A percentile compares a stretch with the other conserved stretches of the same genome.
These are phyloP conservation scores for Ogataea parapolymorpha DNA, from an alignment of 805 yeast genomes.

Conservation along the genomic window DNA sequence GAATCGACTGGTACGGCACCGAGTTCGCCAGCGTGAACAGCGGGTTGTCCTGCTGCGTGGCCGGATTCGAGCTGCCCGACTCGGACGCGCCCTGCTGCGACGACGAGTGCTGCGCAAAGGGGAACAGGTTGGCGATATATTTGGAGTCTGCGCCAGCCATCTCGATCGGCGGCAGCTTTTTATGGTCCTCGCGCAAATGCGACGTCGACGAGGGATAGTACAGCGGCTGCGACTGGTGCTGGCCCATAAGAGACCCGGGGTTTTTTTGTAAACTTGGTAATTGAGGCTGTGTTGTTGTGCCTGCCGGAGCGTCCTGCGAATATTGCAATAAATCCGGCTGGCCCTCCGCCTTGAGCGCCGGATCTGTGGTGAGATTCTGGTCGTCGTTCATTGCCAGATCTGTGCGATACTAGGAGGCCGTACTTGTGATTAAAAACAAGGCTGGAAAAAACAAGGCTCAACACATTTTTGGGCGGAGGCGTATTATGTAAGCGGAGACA, in stretches of 20 bases:
- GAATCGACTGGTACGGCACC: constrained; percentile 17
- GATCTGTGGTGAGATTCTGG: constrained; percentile 18
- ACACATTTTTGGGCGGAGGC: constrained; percentile 7
- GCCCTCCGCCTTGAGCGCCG: constrained; percentile 15
- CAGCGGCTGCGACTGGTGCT: constrained; percentile 5
- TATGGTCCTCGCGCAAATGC: constrained; percentile 18
- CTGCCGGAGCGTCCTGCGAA: constrained; percentile 5
- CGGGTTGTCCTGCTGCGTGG: constrained; percentile 24
- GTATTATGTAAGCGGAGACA: constrained; percentile 4
- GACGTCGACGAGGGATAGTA: constrained; percentile 20
- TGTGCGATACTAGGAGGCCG: constrained; percentile 2
- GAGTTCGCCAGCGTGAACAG: constrained; percentile 32
- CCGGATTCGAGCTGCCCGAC: neutral
- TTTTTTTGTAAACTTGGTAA: constrained; percentile 14
- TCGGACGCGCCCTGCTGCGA: constrained; percentile 5
- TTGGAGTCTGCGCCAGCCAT: constrained; percentile 13
- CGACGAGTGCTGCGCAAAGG: constrained; percentile 16
- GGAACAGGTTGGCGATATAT: constrained; percentile 12
- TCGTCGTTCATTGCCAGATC: constrained; percentile 14
- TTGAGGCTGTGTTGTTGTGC: constrained; percentile 25
- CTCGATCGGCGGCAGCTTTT: constrained; percentile 11
- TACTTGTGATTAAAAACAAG: constrained; percentile 8
- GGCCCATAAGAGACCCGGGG: constrained; percentile 11
- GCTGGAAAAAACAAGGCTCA: constrained; percentile 11
- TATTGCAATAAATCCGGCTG: constrained; percentile 12